Evolutionary conservation across 139 green algal species (phyloP).

Genomic region (Chlorella sp.): DNA sequence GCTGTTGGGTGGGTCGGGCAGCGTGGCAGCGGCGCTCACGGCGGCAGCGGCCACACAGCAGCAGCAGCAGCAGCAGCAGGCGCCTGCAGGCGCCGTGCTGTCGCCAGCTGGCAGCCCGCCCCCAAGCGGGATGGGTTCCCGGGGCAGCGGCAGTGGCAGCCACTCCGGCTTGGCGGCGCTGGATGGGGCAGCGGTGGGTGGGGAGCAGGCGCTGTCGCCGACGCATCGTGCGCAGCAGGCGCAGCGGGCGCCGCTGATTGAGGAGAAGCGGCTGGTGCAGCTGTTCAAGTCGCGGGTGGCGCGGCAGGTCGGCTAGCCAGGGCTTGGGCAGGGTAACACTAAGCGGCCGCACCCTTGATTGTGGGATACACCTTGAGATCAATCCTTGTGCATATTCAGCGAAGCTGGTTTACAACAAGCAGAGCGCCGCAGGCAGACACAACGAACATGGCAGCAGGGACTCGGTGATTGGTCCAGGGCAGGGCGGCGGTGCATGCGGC

Average conservation of each 20-base stretch:
- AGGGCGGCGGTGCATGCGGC: too few species aligned
- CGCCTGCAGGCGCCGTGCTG: not conserved
- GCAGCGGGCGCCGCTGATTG: conserved; percentile 3
- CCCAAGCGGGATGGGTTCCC: not conserved
- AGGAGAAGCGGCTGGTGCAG: conserved; percentile 31
- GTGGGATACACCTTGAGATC: too few species aligned
- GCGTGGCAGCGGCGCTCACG: not conserved
- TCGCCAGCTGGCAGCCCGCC: not conserved
- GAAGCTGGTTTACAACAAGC: too few species aligned
- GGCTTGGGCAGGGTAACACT: too few species aligned
- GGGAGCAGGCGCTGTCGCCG: not conserved
- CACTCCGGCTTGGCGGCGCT: not conserved
- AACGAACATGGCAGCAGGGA: too few species aligned
- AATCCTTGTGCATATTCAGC: too few species aligned
- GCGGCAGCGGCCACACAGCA: not conserved
- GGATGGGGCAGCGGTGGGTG: not conserved
- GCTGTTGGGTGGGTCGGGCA: not conserved
- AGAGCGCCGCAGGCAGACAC: too few species aligned
- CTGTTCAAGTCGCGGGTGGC: conserved; percentile 23
- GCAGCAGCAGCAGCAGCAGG: not conserved
- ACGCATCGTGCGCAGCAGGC: not conserved
- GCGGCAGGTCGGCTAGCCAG: not conserved
- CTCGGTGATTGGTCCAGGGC: too few species aligned
- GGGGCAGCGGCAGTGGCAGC: not conserved
- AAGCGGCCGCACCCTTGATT: too few species aligned